These are phyloP conservation scores for Artomyces pyxidatus DNA, from an alignment of 768 basidiomycete genomes.

Conservation along the genomic window DNA sequence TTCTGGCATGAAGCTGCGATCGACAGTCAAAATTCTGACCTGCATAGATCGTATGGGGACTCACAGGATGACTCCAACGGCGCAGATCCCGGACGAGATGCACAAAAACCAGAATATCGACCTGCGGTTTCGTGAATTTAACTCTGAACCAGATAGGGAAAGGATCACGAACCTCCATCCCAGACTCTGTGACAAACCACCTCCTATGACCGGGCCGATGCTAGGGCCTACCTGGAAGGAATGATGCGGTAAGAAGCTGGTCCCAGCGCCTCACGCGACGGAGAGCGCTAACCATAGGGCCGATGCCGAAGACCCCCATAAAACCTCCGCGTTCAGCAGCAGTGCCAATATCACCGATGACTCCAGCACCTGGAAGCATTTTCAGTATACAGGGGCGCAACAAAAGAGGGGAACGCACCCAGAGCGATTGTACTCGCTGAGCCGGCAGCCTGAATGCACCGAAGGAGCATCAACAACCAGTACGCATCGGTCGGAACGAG, in stretches of 20 bases:
- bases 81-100: conserved; percentile 27
- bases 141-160: neutral
- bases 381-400: neutral
- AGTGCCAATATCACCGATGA: conserved; percentile 70
- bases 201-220: conserved; percentile 43
- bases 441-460: conserved; percentile 72
- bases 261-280: neutral
- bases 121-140: conserved; percentile 13
- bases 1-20: conserved; percentile 36
- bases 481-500: conserved; percentile 51
- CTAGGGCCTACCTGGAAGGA: conserved; percentile 27
- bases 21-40: neutral
- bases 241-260: neutral
- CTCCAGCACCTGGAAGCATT: conserved; percentile 47
- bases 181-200: conserved; percentile 23
- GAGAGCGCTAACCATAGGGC: conserved; percentile 61
- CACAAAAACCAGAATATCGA: conserved; percentile 39
- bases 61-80: conserved; percentile 29
- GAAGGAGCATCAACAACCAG: conserved; percentile 74
- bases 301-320: conserved; percentile 57
- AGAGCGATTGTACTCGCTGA: conserved; percentile 74
- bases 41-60: too few relatives aligned
- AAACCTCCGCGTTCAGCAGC: conserved; percentile 69
- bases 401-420: conserved; percentile 31
- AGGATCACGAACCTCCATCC: conserved; percentile 23